These are phyloP conservation scores for Thelonectria olida DNA, from an alignment of 2,329 filamentous ascomycete genomes.

Conservation along the genomic window DNA sequence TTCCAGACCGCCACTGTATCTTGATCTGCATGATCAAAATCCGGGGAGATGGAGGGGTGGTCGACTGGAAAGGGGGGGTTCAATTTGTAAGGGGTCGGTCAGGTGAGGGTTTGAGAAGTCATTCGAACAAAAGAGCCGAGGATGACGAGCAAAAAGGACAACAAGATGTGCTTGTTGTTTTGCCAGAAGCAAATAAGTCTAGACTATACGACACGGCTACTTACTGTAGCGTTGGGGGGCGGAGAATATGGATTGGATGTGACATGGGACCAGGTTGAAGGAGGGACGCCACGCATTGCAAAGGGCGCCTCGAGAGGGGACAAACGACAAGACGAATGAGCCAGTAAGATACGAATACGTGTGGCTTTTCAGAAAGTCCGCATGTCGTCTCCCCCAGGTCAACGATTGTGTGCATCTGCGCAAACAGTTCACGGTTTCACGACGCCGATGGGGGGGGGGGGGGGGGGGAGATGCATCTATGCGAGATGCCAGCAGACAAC, in stretches of 20 bases:
- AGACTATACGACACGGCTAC: slow-evolving; percentile 7
- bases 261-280: slow-evolving; percentile 12
- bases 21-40: slow-evolving; percentile 30
- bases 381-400: slow-evolving; percentile 10
- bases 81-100: not conserved
- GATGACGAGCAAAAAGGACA: slow-evolving; percentile 6
- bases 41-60: slow-evolving; percentile 31
- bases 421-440: slow-evolving; percentile 23
- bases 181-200: slow-evolving; percentile 1
- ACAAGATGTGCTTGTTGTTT: not conserved
- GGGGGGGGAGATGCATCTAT: slow-evolving; percentile 8
- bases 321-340: not conserved
- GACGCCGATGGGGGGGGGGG: not conserved
- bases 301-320: not conserved
- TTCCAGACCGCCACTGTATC: slow-evolving; percentile 24
- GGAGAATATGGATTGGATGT: slow-evolving; percentile 13
- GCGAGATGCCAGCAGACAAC: slow-evolving; percentile 17
- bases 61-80: too few relatives aligned
- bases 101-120: slow-evolving; percentile 15
- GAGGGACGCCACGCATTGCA: slow-evolving; percentile 16
- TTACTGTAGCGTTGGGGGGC: slow-evolving; percentile 6
- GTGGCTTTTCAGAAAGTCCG: not conserved
- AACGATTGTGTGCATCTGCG: slow-evolving; percentile 1
- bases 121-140: slow-evolving; percentile 17
- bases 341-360: slow-evolving; percentile 28